Percentiles rank a stretch among this genome's conserved stretches.
Conservation (phyloP, 352 stramenopile genomes). For the Saprolegnia parasitica region DNA sequence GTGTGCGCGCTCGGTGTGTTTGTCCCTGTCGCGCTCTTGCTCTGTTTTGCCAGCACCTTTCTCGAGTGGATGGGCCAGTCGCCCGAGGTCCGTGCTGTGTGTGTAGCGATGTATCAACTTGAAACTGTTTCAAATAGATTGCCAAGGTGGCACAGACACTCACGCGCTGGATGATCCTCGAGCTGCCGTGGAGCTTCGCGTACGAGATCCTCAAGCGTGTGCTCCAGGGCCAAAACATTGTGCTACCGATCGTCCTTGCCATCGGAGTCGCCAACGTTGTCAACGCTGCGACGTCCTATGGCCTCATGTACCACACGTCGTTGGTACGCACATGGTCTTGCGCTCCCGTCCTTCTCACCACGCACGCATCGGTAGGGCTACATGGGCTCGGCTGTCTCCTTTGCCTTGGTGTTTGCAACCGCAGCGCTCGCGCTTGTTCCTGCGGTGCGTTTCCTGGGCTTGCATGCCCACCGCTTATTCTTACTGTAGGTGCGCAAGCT, state of each 20-base stretch:
- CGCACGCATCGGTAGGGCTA: constrained; percentile 2
- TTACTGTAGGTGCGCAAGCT: neutral
- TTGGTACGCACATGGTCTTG: constrained; percentile 33
- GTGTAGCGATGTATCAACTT: neutral
- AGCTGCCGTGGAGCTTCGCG: constrained; percentile 68
- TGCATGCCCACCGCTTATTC: neutral
- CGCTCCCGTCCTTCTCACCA: neutral
- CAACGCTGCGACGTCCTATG: constrained; percentile 69
- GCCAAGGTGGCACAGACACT: constrained; percentile 60
- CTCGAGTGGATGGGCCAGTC: constrained; percentile 69
- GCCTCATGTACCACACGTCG: constrained; percentile 78
- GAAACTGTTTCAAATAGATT: constrained; percentile 33
- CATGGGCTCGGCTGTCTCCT: neutral
- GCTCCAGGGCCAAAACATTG: constrained; percentile 81
- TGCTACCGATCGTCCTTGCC: constrained; percentile 74
- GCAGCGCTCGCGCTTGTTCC: neutral
- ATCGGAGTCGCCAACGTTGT: constrained; percentile 71
- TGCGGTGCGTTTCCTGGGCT: neutral
- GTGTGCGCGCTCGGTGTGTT: constrained; percentile 63
- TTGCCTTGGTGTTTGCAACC: neutral
- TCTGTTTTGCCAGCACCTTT: constrained; percentile 68
- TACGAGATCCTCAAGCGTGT: constrained; percentile 81
- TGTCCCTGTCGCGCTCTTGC: constrained; percentile 47
- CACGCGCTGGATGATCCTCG: constrained; percentile 62
- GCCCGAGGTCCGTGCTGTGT: constrained; percentile 27